Conservation (phyloP, 2,329 filamentous ascomycete species). For the Xylaria multiplex region DNA sequence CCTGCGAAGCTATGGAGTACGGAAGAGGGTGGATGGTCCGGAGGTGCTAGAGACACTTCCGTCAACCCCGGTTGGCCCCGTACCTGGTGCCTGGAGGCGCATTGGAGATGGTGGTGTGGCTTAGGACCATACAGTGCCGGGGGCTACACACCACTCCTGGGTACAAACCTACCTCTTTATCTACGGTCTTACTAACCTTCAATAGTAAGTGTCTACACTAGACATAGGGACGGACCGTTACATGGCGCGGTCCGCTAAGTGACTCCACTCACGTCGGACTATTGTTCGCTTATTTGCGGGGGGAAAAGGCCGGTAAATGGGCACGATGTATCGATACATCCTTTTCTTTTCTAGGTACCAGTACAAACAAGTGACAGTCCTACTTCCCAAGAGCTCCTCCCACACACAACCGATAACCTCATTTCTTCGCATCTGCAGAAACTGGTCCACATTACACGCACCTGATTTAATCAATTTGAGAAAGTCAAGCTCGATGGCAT, state of each 20-base stretch:
- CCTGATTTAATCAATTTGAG: conserved; percentile 9
- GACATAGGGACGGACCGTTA: conserved; percentile 2
- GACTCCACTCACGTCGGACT: background rate
- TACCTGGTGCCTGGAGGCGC: conserved; percentile 4
- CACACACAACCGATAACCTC: conserved; percentile 1
- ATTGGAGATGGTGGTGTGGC: conserved; percentile 10
- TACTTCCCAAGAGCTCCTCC: background rate
- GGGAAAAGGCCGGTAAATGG: background rate
- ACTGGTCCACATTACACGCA: conserved; percentile 17
- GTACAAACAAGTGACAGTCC: background rate
- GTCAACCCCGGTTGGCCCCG: background rate
- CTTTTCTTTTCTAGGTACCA: background rate
- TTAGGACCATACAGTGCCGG: conserved; percentile 3
- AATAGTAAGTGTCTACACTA: background rate
- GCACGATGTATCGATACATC: conserved; percentile 15
- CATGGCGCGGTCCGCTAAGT: background rate
- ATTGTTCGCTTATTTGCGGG: background rate
- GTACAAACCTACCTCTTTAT: too few relatives aligned
- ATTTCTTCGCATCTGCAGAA: background rate
- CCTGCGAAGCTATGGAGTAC: conserved; percentile 5
- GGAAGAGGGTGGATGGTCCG: background rate
- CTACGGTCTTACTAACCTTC: too few relatives aligned
- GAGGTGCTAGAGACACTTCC: conserved; percentile 10
- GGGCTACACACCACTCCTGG: background rate
- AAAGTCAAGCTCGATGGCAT: background rate